A percentile compares a stretch with the other conserved stretches of the same genome.
These are phyloP conservation scores for Fistulifera pelliculosa DNA, from an alignment of 108 stramenopile genomes.

Conservation along the genomic window DNA sequence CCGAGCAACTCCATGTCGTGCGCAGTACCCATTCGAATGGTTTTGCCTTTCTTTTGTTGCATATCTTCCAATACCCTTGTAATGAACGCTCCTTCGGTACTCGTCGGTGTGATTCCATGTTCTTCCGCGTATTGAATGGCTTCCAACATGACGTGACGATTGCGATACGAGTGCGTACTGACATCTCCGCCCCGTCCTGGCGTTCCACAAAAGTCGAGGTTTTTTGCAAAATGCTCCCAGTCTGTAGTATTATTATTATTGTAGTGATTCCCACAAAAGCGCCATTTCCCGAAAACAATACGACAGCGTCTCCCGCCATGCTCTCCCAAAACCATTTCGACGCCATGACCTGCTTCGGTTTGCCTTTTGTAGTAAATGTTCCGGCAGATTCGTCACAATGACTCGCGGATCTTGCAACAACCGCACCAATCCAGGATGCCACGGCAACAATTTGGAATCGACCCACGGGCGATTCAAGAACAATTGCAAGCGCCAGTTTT, in stretches of 20 bases:
- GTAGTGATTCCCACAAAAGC: constrained; percentile 33
- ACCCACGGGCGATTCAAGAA: constrained; percentile 32
- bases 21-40: constrained; percentile 8
- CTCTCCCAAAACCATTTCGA: constrained; percentile 37
- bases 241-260: no score
- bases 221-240: no score
- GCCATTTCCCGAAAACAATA: constrained; percentile 45
- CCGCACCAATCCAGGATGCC: constrained; percentile 27
- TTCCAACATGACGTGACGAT: constrained; percentile 33
- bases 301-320: constrained; percentile 32
- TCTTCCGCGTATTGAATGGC: constrained; percentile 4
- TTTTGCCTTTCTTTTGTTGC: not conserved
- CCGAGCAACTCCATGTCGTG: constrained; percentile 25
- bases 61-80: constrained; percentile 8
- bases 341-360: constrained; percentile 36
- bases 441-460: constrained; percentile 22
- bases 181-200: constrained; percentile 29
- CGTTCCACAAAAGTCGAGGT: no score
- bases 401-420: constrained; percentile 14
- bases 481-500: constrained; percentile 41
- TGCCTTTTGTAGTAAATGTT: constrained; percentile 9
- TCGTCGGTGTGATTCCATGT: not conserved
- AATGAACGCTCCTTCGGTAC: constrained; percentile 13
- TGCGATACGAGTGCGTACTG: constrained; percentile 27
- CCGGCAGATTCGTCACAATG: constrained; percentile 30